phyloP scores from a whole-genome alignment of 2,329 filamentous ascomycete species.

The Colletotrichum trifolii region DNA sequence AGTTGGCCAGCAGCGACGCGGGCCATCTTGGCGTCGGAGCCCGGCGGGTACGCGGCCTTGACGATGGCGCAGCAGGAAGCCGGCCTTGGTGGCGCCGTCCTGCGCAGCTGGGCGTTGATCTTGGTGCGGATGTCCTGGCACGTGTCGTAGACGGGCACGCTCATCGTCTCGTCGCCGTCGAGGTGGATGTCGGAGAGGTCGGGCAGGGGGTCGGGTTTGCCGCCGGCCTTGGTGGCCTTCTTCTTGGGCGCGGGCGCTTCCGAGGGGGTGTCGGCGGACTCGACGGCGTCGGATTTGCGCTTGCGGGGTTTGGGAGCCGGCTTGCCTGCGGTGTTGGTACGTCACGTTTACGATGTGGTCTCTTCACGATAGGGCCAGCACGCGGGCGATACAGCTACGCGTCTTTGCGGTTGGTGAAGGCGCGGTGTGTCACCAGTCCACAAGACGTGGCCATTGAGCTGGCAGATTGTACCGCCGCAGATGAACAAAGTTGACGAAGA shows the following conservation, averaged over 20 bases:
- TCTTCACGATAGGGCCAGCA: neutral
- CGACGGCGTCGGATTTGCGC: slow-evolving; percentile 32
- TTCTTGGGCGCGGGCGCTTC: neutral
- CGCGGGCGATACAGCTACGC: neutral
- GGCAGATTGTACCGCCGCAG: too few species aligned
- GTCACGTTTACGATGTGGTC: slow-evolving; percentile 1
- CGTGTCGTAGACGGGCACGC: slow-evolving; percentile 64
- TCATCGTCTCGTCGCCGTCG: slow-evolving; percentile 56
- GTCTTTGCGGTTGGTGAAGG: neutral
- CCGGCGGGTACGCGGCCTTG: slow-evolving; percentile 47
- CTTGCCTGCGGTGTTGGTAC: neutral
- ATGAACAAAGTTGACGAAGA: neutral
- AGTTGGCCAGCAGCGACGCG: slow-evolving; percentile 57
- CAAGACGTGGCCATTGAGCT: too few species aligned
- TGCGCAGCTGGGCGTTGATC: slow-evolving; percentile 61
- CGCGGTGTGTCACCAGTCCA: too few species aligned
- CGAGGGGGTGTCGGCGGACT: neutral
- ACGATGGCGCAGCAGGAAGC: slow-evolving; percentile 61
- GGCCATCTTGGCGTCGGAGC: slow-evolving; percentile 51
- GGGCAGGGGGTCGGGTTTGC: slow-evolving; percentile 2
- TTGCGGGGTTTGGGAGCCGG: slow-evolving; percentile 27
- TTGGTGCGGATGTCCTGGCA: slow-evolving; percentile 69
- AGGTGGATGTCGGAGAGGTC: slow-evolving; percentile 54
- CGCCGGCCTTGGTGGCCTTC: neutral
- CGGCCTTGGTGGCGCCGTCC: slow-evolving; percentile 60